Conservation (phyloP, 75 land plant species). For the Pseudotsuga menziesii region DNA sequence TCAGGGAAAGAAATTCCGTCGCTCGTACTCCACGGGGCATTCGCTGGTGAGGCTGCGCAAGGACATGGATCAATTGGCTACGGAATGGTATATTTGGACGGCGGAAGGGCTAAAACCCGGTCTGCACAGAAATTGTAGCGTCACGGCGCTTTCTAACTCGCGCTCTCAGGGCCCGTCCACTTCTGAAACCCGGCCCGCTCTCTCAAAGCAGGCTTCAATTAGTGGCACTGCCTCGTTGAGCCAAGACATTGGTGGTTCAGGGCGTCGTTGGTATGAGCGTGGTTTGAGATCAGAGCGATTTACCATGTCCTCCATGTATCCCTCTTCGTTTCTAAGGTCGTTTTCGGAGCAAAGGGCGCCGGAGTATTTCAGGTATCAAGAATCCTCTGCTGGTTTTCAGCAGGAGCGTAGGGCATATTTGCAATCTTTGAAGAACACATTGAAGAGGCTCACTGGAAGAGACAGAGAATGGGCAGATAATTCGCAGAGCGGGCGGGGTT, state of each 20-base stretch:
- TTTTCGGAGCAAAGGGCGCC: neutral
- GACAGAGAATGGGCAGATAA: neutral
- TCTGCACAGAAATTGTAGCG: neutral
- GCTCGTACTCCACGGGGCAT: neutral
- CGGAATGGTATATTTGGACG: conserved; percentile 4
- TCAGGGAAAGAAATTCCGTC: too few species aligned
- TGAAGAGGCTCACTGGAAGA: neutral
- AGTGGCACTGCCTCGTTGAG: neutral
- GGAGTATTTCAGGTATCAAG: neutral
- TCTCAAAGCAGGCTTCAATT: neutral
- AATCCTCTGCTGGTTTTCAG: neutral
- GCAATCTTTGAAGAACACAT: neutral
- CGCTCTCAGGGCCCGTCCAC: neutral
- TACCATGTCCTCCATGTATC: neutral
- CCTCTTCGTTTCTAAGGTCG: neutral
- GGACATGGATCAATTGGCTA: neutral
- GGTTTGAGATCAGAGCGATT: neutral
- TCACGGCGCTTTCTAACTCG: neutral
- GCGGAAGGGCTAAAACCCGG: neutral
- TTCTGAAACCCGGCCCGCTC: neutral
- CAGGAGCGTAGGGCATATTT: neutral
- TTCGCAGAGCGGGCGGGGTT: neutral
- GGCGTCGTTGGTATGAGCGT: neutral
- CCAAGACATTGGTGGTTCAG: neutral
- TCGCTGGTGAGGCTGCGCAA: conserved; percentile 1